A percentile compares a stretch with the other conserved stretches of the same genome.
phyloP scores from a whole-genome alignment of 495 filamentous ascomycete genomes.

The Penicillium alfredii region DNA sequence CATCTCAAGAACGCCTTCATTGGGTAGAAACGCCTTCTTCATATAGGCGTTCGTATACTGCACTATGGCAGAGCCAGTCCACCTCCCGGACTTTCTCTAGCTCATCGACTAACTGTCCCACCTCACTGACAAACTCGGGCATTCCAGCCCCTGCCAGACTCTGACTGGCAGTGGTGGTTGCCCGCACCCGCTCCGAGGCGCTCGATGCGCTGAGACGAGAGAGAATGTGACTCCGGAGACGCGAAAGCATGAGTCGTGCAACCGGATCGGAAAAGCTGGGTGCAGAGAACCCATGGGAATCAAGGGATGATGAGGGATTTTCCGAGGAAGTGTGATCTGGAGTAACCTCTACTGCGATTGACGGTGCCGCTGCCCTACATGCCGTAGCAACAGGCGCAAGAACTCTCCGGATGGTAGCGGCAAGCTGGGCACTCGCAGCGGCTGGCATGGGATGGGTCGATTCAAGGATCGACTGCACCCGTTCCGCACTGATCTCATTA shows the following conservation, averaged over 20 bases:
- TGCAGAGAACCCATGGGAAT: conserved; percentile 11
- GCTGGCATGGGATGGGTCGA: conserved; percentile 73
- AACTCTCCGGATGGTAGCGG: conserved; percentile 50
- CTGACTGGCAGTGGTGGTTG: conserved; percentile 78
- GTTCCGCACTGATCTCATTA: conserved; percentile 49
- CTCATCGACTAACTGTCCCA: conserved; percentile 78
- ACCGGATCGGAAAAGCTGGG: conserved; percentile 67
- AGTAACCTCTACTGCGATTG: conserved; percentile 32
- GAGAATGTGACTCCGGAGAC: conserved; percentile 70
- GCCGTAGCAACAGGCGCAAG: conserved; percentile 42
- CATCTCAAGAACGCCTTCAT: conserved; percentile 7
- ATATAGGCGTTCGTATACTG: conserved; percentile 71
- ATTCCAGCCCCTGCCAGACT: conserved; percentile 73
- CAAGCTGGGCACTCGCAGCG: conserved; percentile 38
- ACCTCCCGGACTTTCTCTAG: conserved; percentile 67
- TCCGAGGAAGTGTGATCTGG: conserved; percentile 8
- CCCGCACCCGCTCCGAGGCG: conserved; percentile 71
- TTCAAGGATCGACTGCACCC: conserved; percentile 73
- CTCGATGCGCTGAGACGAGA: conserved; percentile 67
- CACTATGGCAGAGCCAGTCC: conserved; percentile 71
- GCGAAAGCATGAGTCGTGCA: conserved; percentile 67
- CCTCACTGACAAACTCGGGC: conserved; percentile 79
- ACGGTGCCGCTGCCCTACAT: conserved; percentile 31
- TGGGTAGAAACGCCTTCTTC: conserved; percentile 25
- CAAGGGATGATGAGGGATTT: conserved; percentile 8